Evolutionary conservation across 495 filamentous ascomycete genomes (phyloP).

Genomic region (Zalerion maritima): DNA sequence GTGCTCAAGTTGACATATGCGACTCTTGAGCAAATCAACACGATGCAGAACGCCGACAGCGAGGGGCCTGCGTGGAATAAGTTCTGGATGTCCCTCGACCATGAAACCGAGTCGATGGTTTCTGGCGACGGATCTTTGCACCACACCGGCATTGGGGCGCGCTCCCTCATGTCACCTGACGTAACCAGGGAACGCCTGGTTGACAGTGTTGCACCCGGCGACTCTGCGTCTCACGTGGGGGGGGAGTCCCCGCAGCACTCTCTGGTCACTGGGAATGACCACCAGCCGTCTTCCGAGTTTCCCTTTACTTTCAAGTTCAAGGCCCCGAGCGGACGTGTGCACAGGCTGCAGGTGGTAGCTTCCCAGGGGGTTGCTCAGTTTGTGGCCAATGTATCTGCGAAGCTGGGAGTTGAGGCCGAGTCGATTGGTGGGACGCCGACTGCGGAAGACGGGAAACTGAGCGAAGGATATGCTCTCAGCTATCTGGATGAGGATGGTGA

Average conservation of each 20-base stretch:
- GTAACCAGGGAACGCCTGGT: conserved; percentile 47
- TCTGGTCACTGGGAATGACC: conserved; percentile 24
- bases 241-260: conserved; percentile 61
- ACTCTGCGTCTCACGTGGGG: conserved; percentile 88
- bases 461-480: conserved; percentile 82
- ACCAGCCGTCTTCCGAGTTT: conserved; percentile 43
- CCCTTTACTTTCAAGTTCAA: conserved; percentile 99
- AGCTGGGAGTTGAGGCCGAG: conserved; percentile 77
- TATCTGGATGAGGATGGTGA: conserved; percentile 97
- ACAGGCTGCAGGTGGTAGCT: conserved; percentile 74
- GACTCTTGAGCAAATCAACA: conserved; percentile 83
- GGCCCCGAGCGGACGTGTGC: conserved; percentile 87
- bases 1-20: conserved; percentile 96
- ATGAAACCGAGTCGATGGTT: conserved; percentile 91
- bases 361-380: conserved; percentile 70
- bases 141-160: conserved; percentile 29
- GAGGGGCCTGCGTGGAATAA: conserved; percentile 99
- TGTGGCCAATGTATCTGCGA: conserved; percentile 62
- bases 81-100: conserved; percentile 95
- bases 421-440: conserved; percentile 68
- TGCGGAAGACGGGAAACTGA: conserved; percentile 63
- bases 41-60: conserved; percentile 57
- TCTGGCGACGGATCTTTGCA: conserved; percentile 70
- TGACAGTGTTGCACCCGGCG: conserved; percentile 77
- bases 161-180: conserved; percentile 67